Evolutionary conservation across 306 rosid species (phyloP), one percentile per base, ranked within the genome.

Genomic region (Styphnolobium japonicum): DNA sequence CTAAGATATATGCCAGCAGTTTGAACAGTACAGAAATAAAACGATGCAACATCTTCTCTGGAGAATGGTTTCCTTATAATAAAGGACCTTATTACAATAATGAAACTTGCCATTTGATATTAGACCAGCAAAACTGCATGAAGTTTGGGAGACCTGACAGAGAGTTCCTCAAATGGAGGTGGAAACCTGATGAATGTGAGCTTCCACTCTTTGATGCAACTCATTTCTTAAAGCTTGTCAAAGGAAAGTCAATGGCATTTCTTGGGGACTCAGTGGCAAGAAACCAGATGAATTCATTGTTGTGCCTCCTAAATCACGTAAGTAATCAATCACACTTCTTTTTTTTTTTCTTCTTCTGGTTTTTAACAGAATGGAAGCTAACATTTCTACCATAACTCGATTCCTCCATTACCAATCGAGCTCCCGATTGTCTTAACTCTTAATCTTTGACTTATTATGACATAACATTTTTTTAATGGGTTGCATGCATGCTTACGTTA

Each of bases 231-330:
- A 84, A 86, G 81, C 81, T 90, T 71, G 76, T 92, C 3, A 82
- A 77, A 39, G 91, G 92, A 21, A 94, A 92, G 57, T 90, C 97
- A 0, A 46, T 94, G 49, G 98, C 97, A 53, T 94, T 94, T 70
- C 84, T 92, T 33, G 98, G 98, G 19, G 98, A 94, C 55, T 92
- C 97, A 0, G 97, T 91, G 9, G 93, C 90, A 14, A 87, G 86
- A 39, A 94, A 94, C 65, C 97, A 94, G 67, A 84, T 94, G 93
- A 86, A 85, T 65, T 94, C 98, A 14, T 70, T 94, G 81, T 31
- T 92, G 61, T 94, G 98, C 88, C 95, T 93, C 75, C 79, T 94
- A 7, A 39, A 11, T 61, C 33, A 22, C 4, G 87, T 83, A 67
- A 83, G 83, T 66, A 8, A 7, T 25, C 5, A 58, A 39, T n/a